Evolutionary conservation across 257 asterid species (phyloP).

Genomic region (Solanum chaucha): DNA sequence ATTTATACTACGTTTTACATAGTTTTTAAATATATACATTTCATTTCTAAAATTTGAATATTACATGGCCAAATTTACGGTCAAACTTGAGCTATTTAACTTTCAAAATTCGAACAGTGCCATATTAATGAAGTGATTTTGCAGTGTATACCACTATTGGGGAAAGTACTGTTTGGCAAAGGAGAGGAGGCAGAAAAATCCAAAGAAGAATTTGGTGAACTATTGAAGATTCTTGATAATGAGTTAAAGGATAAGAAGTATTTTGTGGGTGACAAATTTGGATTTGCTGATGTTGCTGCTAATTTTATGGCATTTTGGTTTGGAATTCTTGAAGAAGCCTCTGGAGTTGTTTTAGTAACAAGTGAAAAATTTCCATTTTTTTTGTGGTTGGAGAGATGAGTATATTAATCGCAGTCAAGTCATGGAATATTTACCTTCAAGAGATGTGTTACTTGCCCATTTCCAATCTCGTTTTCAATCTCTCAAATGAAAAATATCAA

Average conservation of each 20-base stretch:
- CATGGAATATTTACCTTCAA: neutral
- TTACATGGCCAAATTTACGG: fast-evolving
- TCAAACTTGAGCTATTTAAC: no score
- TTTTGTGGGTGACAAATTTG: neutral
- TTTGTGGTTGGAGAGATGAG: neutral
- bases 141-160: neutral
- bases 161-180: neutral
- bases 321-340: neutral
- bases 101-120: no score
- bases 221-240: neutral
- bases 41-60: no score
- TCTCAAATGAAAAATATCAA: neutral
- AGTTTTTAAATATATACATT: no score
- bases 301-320: neutral
- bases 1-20: no score
- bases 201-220: neutral
- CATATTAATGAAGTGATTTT: neutral
- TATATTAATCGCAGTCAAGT: neutral
- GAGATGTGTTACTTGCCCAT: neutral
- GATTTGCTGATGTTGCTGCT: neutral
- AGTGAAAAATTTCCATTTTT: neutral
- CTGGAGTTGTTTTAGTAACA: neutral
- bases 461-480: neutral
- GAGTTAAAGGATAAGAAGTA: neutral
- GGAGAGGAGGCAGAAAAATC: neutral